These are phyloP conservation scores for Cicer chorassanicum DNA, from an alignment of 306 rosid species.

Conservation along the genomic window DNA sequence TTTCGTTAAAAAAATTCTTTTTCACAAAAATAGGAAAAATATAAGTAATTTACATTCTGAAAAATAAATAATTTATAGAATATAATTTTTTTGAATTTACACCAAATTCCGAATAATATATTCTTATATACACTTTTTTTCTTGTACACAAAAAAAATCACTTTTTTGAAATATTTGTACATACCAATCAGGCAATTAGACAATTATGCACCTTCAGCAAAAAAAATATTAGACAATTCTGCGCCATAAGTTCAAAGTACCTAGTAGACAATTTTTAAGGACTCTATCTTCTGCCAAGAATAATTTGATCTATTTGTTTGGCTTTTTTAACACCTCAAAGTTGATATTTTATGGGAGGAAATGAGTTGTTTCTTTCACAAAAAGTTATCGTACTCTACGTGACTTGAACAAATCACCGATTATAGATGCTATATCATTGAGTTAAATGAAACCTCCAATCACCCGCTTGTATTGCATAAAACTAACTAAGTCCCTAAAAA, in stretches of 20 bases:
- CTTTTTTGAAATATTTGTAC: background rate
- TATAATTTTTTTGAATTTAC: background rate
- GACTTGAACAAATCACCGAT: background rate
- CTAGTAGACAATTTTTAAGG: background rate
- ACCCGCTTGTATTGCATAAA: no score
- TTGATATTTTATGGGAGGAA: background rate
- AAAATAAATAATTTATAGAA: background rate
- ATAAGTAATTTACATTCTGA: no score
- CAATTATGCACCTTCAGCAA: background rate
- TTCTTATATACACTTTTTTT: no score
- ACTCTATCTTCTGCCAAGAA: background rate
- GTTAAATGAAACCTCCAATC: no score
- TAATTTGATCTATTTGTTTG: slow-evolving; percentile 9
- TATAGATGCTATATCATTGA: no score
- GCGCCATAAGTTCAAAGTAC: background rate
- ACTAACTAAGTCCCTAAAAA: no score
- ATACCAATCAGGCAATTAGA: background rate
- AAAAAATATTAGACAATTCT: background rate
- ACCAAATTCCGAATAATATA: background rate
- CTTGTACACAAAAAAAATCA: background rate
- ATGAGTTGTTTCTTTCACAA: background rate
- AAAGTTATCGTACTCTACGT: background rate
- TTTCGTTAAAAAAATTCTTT: no score
- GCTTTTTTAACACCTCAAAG: background rate
- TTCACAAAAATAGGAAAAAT: no score